phyloP scores from a whole-genome alignment of 148 eudicot genomes.

The Vaccinium vitisidaea region DNA sequence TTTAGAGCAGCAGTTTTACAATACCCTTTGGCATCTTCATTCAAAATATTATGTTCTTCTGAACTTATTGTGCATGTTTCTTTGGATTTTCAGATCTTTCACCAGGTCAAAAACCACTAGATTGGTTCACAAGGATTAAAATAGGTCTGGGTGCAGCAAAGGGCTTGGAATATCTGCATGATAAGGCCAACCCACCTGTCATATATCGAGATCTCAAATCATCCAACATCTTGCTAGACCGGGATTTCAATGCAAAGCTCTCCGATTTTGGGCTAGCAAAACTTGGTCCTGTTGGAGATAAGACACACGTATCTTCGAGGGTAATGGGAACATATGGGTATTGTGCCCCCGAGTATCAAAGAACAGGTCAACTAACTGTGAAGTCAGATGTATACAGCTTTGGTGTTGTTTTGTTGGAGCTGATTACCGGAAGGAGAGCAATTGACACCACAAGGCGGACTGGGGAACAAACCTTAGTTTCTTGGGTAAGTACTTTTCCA shows the following conservation, averaged over 20 bases:
- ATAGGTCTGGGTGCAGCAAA: slow-evolving; percentile 51
- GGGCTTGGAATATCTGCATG: slow-evolving; percentile 63
- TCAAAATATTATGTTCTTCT: background rate
- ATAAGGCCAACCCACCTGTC: slow-evolving; percentile 51
- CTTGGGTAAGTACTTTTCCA: slow-evolving; percentile 44
- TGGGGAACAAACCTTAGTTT: slow-evolving; percentile 47
- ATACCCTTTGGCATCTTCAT: background rate
- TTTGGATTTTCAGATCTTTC: slow-evolving; percentile 35
- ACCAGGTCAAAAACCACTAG: slow-evolving; percentile 28
- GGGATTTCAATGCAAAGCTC: slow-evolving; percentile 51
- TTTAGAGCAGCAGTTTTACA: background rate
- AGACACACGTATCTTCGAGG: slow-evolving; percentile 47
- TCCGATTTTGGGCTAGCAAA: slow-evolving; percentile 68
- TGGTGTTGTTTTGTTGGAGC: slow-evolving; percentile 64
- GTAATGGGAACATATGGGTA: slow-evolving; percentile 59
- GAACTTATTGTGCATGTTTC: background rate
- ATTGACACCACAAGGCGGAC: slow-evolving; percentile 34
- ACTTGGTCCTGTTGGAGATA: slow-evolving; percentile 51
- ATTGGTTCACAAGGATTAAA: slow-evolving; percentile 57
- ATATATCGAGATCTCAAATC: slow-evolving; percentile 58
- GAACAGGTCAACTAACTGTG: slow-evolving; percentile 47
- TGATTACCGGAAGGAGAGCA: slow-evolving; percentile 59
- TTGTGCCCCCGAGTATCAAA: slow-evolving; percentile 62
- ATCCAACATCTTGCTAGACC: slow-evolving; percentile 58
- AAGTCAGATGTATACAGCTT: slow-evolving; percentile 66